Conservation (phyloP, 2,329 filamentous ascomycete genomes). For the Arthroderma sp. region DNA sequence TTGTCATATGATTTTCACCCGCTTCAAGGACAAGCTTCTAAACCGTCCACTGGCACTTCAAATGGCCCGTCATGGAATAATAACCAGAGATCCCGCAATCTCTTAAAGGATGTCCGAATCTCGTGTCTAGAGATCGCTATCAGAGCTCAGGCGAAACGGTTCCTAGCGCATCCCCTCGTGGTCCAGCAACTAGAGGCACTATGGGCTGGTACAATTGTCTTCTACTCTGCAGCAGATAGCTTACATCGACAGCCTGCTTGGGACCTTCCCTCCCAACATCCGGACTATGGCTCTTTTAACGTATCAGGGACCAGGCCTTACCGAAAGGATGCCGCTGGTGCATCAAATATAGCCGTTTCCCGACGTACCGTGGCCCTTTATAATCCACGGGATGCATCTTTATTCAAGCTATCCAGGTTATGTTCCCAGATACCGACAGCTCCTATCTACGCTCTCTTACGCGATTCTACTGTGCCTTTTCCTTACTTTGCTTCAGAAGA, state of each 20-base stretch:
- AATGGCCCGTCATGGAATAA: conserved; percentile 26
- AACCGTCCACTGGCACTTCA: conserved; percentile 26
- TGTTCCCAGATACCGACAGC: conserved; percentile 81
- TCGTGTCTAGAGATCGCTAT: conserved; percentile 91
- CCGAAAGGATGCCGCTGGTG: conserved; percentile 8
- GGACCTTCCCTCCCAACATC: conserved; percentile 17
- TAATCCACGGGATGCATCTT: conserved; percentile 76
- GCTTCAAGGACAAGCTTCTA: conserved; percentile 60
- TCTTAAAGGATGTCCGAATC: conserved; percentile 57
- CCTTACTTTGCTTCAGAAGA: conserved; percentile 63
- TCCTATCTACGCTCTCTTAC: conserved; percentile 78
- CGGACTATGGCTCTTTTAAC: conserved; percentile 18
- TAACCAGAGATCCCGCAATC: conserved; percentile 34
- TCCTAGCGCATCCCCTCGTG: conserved; percentile 80
- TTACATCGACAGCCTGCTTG: conserved; percentile 54
- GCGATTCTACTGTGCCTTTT: conserved; percentile 76
- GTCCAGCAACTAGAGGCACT: conserved; percentile 94
- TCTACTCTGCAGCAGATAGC: conserved; percentile 77
- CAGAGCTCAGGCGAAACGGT: conserved; percentile 80
- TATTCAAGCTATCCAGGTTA: conserved; percentile 81
- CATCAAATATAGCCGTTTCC: conserved; percentile 13
- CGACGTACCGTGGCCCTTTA: conserved; percentile 75
- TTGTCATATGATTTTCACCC: conserved; percentile 93
- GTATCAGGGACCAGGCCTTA: background rate
- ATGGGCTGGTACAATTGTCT: conserved; percentile 91